Conservation (phyloP, 1,284 basidiomycete genomes). For the Irpex sp. region DNA sequence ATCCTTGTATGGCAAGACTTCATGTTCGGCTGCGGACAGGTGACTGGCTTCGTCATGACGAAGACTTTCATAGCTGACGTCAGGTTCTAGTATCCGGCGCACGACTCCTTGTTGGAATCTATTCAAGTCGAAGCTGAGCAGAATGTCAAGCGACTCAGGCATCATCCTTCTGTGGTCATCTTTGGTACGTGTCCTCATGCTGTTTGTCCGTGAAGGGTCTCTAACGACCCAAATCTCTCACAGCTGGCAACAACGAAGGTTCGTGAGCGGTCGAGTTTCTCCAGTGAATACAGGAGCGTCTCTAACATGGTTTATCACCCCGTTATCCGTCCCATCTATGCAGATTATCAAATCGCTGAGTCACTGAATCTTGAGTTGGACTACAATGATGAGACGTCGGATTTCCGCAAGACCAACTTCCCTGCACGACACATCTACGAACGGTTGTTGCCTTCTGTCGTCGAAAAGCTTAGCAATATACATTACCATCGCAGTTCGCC, state of each 20-base stretch:
- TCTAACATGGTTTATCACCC: neutral
- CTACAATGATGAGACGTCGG: constrained; percentile 74
- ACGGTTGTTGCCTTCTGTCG: constrained; percentile 68
- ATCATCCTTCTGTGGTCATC: constrained; percentile 80
- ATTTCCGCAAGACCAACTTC: constrained; percentile 80
- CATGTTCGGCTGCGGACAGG: constrained; percentile 76
- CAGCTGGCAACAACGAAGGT: constrained; percentile 89
- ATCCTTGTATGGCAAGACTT: constrained; percentile 88
- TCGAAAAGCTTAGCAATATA: constrained; percentile 57
- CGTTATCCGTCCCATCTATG: neutral
- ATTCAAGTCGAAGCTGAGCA: constrained; percentile 68
- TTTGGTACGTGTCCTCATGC: constrained; percentile 46
- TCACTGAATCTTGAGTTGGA: constrained; percentile 69
- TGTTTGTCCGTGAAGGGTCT: neutral
- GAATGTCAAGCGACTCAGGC: constrained; percentile 66
- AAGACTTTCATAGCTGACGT: constrained; percentile 26
- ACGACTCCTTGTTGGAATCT: constrained; percentile 62
- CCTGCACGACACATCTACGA: constrained; percentile 88
- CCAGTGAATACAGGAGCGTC: neutral
- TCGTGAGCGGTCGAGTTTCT: neutral
- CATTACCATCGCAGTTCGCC: constrained; percentile 83
- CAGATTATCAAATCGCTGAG: constrained; percentile 82
- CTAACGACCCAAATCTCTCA: neutral
- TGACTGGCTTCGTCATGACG: constrained; percentile 15
- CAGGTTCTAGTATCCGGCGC: constrained; percentile 61